Evolutionary conservation across 1,284 basidiomycete genomes (phyloP).

Genomic region (Agroathelia rolfsii): DNA sequence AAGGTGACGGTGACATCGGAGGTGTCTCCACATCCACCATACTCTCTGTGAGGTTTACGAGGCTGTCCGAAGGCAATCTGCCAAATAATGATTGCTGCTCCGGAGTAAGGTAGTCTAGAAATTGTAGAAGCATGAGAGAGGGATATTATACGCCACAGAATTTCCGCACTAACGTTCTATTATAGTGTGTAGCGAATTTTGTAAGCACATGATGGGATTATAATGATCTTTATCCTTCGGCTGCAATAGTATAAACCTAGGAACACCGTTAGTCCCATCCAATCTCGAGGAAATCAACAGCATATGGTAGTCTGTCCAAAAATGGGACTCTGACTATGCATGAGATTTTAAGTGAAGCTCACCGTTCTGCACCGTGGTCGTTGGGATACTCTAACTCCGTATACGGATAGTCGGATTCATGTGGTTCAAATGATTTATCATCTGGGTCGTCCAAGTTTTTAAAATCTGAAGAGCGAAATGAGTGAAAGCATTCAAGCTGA

Average conservation of each 20-base stretch:
- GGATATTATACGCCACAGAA: background rate
- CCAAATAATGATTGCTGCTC: slow-evolving; percentile 56
- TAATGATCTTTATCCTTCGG: slow-evolving; percentile 76
- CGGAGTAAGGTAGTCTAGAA: slow-evolving; percentile 61
- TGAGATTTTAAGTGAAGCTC: too few relatives aligned
- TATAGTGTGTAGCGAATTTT: slow-evolving; percentile 56
- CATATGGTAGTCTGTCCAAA: slow-evolving; percentile 6
- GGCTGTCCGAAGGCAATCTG: too few relatives aligned
- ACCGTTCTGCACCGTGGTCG: slow-evolving; percentile 52
- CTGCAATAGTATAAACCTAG: slow-evolving; percentile 58
- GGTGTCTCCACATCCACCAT: slow-evolving; percentile 30
- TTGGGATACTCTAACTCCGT: slow-evolving; percentile 69
- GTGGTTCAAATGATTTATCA: slow-evolving; percentile 50
- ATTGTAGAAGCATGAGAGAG: slow-evolving; percentile 14
- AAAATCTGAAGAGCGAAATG: slow-evolving; percentile 54
- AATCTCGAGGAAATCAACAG: slow-evolving; percentile 4
- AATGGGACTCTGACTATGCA: slow-evolving; percentile 6
- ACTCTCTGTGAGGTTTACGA: slow-evolving; percentile 30
- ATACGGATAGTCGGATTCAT: slow-evolving; percentile 46
- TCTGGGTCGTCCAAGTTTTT: slow-evolving; percentile 45
- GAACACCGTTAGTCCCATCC: too few relatives aligned
- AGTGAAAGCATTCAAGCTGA: slow-evolving; percentile 2
- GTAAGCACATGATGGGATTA: slow-evolving; percentile 66
- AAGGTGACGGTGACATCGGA: slow-evolving; percentile 26
- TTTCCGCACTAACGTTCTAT: slow-evolving; percentile 43